Conservation (phyloP, 2,329 filamentous ascomycete species). For the Alternaria rosae region DNA sequence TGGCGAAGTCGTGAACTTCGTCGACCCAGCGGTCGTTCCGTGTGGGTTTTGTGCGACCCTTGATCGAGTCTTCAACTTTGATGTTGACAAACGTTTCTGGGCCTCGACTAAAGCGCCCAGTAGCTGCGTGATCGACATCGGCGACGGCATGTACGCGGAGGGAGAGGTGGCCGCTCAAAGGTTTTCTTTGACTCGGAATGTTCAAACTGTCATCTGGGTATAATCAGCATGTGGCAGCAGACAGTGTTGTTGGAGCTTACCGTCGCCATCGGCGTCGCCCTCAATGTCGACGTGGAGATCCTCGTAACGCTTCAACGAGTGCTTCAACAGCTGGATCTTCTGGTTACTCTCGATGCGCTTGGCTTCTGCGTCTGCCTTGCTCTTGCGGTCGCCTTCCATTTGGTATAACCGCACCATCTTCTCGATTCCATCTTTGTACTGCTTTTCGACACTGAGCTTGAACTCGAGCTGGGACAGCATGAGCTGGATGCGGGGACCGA, state of each 20-base stretch:
- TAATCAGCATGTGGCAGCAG: conserved; percentile 36
- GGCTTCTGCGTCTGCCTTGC: conserved; percentile 88
- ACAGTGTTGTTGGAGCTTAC: conserved; percentile 59
- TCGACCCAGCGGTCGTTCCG: conserved; percentile 90
- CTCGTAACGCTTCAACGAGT: conserved; percentile 95
- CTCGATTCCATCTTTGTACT: conserved; percentile 98
- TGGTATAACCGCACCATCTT: conserved; percentile 99
- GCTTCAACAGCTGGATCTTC: conserved; percentile 94
- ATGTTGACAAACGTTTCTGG: conserved; percentile 96
- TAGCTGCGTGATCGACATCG: conserved; percentile 91
- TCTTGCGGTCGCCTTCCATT: conserved; percentile 97
- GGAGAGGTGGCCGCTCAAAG: conserved; percentile 88
- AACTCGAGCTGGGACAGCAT: conserved; percentile 99
- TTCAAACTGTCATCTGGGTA: conserved; percentile 90
- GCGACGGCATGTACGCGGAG: conserved; percentile 88
- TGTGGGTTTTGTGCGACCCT: conserved; percentile 84
- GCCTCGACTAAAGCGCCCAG: conserved; percentile 81
- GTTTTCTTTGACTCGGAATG: conserved; percentile 91
- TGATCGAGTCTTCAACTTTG: conserved; percentile 94
- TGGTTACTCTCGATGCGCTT: conserved; percentile 94
- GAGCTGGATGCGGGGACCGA: conserved; percentile 96
- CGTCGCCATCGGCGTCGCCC: conserved; percentile 73
- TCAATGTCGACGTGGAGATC: conserved; percentile 96
- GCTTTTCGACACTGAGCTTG: conserved; percentile 97
- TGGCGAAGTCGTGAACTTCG: conserved; percentile 89